Evolutionary conservation across 768 basidiomycete genomes (phyloP), one percentile per base, ranked within the genome.

Genomic region (Tephrocybe sp.): DNA sequence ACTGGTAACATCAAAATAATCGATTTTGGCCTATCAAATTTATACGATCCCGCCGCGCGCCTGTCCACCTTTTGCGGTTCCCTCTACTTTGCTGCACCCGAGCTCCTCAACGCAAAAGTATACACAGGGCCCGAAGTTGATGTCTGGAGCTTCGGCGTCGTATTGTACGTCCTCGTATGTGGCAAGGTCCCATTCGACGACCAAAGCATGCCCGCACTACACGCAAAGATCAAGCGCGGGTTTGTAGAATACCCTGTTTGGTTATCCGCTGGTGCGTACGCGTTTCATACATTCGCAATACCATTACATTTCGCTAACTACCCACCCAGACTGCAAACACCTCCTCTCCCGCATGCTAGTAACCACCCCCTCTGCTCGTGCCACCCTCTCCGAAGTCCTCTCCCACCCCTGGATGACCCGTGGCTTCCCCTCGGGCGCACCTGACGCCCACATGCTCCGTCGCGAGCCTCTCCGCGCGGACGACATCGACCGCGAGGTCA

Each of bases 1-100:
- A 91, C 91, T 0, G 97, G 97, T 10, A 98, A 98, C 72, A 98
- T 98, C 78, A 99, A 98, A 79, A 98, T 98, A 55, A 99, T 98
- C 67, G 96, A 99, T 70, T 99, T 98, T 69, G 97, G 97, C 42
- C 78, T 99, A 7, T 98, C 96, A 2, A 99, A 98, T 71, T 78
- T 99, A 11, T 98, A 86, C 66, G 84, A 96, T 60, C 96, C 97
- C 1, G 62, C 71, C 8, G 62, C 70, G 43, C 91, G 94, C 64
- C 82, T 99, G 1, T 82, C 89, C 19, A 99, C 97, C 0, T 99
- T 99, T 66, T 99, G 97, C 62, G 96, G 97, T 17, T 97, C 92
- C 0, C 75, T 99, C 22, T 99, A 99, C 70, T 99, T 99, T 72
- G 97, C 97, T 30, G 97, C 97, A 0, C 97, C 97, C 5, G 96